Percentiles rank a stretch among this genome's conserved stretches.
phyloP scores from a whole-genome alignment of 2,329 filamentous ascomycete genomes.

The Xylaria arbuscula region DNA sequence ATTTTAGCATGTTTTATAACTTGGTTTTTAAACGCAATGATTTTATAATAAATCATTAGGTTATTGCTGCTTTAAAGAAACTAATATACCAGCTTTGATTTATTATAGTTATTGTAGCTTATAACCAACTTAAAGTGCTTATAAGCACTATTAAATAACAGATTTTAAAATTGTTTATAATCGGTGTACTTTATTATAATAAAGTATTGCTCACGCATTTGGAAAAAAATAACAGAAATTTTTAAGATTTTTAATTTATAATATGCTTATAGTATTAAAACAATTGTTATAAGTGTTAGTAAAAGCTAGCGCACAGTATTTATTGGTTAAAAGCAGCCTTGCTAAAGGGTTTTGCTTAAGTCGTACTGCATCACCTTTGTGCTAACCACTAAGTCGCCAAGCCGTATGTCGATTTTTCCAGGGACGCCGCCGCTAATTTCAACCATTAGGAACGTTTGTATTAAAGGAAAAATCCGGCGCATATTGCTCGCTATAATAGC shows the following conservation, averaged over 20 bases:
- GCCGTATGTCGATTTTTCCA: slow-evolving; percentile 41
- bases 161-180: slow-evolving; percentile 19
- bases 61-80: not conserved
- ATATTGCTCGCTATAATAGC: slow-evolving; percentile 40
- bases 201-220: not conserved
- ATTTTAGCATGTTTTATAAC: slow-evolving; percentile 35
- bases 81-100: slow-evolving; percentile 7
- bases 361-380: slow-evolving; percentile 37
- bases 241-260: slow-evolving; percentile 13
- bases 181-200: slow-evolving; percentile 8
- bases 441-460: slow-evolving; percentile 44
- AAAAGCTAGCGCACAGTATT: slow-evolving; percentile 15
- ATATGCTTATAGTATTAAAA: slow-evolving; percentile 14
- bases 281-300: slow-evolving; percentile 21
- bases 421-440: slow-evolving; percentile 48
- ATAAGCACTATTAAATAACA: slow-evolving; percentile 20
- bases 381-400: slow-evolving; percentile 46
- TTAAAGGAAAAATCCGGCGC: slow-evolving; percentile 37
- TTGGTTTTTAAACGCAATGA: slow-evolving; percentile 37
- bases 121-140: slow-evolving; percentile 8
- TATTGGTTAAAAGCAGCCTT: slow-evolving; percentile 25
- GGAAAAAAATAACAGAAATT: slow-evolving; percentile 18
- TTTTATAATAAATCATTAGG: slow-evolving; percentile 35
- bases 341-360: slow-evolving; percentile 35
- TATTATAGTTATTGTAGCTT: slow-evolving; percentile 24